Evolutionary conservation across 805 yeast species (phyloP).

Genomic region (Yarrowia sp.): DNA sequence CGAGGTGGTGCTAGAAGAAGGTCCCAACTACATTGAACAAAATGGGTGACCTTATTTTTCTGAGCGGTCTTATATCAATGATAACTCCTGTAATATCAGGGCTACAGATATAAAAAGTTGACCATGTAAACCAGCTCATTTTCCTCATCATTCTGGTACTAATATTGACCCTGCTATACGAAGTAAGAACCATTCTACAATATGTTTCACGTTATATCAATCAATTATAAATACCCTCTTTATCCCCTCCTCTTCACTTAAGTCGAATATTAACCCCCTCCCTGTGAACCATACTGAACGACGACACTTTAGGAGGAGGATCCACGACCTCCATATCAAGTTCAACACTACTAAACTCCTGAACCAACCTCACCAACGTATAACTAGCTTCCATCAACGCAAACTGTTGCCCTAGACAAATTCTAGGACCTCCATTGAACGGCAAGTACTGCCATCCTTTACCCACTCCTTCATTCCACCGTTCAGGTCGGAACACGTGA

Average conservation of each 20-base stretch:
- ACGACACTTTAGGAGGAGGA: not conserved
- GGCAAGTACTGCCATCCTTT: constrained; percentile 49
- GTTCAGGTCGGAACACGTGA: constrained; percentile 41
- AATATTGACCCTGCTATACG: too few species aligned
- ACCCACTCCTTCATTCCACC: constrained; percentile 42
- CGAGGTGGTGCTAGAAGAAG: too few species aligned
- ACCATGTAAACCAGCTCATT: too few species aligned
- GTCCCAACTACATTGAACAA: too few species aligned
- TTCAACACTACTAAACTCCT: constrained; percentile 36
- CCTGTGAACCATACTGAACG: not conserved
- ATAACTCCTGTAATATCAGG: too few species aligned
- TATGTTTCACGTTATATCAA: too few species aligned
- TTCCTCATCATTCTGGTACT: too few species aligned
- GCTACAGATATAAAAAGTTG: too few species aligned
- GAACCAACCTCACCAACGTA: constrained; percentile 43
- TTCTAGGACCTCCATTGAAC: constrained; percentile 52
- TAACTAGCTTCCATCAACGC: constrained; percentile 50
- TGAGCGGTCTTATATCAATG: too few species aligned
- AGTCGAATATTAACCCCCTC: not conserved
- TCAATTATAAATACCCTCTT: too few species aligned
- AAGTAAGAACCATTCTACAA: too few species aligned
- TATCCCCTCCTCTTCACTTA: not conserved
- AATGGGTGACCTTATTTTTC: too few species aligned
- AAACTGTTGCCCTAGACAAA: constrained; percentile 52
- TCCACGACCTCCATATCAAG: not conserved